These are phyloP conservation scores for Maudiozyma barnettii DNA, from an alignment of 805 yeast genomes.

Conservation along the genomic window DNA sequence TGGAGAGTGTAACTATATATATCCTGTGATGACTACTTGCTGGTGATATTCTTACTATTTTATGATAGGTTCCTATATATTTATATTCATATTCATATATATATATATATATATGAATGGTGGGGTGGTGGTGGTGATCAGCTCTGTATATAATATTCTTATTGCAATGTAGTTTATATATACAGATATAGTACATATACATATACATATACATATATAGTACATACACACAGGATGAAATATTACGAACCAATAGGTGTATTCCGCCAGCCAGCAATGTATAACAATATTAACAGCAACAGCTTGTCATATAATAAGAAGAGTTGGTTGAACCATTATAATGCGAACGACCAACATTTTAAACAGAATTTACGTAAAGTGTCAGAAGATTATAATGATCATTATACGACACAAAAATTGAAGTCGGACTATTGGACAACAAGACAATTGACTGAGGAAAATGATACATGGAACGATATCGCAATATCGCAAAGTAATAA, in stretches of 20 bases:
- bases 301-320: constrained; percentile 2
- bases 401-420: constrained; percentile 19
- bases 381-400: constrained; percentile 24
- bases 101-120: neutral
- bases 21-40: too few relatives aligned
- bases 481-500: constrained; percentile 8
- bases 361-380: constrained; percentile 14
- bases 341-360: neutral
- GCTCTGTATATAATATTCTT: neutral
- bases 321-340: constrained; percentile 17
- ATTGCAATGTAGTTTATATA: neutral
- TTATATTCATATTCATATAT: neutral
- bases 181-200: neutral
- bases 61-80: too few relatives aligned
- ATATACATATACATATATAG: neutral
- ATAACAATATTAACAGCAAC: neutral
- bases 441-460: neutral
- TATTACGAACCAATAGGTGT: constrained; percentile 21
- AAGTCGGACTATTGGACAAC: constrained; percentile 21
- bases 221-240: neutral
- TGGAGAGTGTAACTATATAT: too few relatives aligned
- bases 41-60: neutral
- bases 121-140: neutral
- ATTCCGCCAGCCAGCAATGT: constrained; percentile 23
- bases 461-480: constrained; percentile 1